Evolutionary conservation across 768 basidiomycete species (phyloP), one percentile per base, ranked within the genome.

Genomic region (Tulasnella sp.): DNA sequence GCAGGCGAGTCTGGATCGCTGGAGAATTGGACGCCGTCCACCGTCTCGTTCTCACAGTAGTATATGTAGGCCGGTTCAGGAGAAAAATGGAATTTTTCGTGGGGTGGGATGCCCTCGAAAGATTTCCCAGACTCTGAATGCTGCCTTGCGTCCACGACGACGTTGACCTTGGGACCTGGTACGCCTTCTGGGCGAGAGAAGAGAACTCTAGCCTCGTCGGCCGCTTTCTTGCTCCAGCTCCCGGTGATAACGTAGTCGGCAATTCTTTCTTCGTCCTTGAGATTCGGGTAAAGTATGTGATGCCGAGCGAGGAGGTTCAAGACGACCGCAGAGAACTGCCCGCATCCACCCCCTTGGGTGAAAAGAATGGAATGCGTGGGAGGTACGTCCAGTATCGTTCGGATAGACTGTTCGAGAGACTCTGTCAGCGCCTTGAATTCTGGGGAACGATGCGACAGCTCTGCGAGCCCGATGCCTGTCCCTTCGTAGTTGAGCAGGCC

Each of bases 31-130:
- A 92, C 84, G 40, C 96, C 96, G 63, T 94, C 84, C 58, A 98
- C 86, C 12, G 96, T 99, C 74, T 99, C 96, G 75, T 99, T 99
- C 69, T 96, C 96, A 77, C 96, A 99, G 73, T 96, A 98, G 73
- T 94, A 98, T 59, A 97, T 83, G 63, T 93, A 77, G 25, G 86
- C 93, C 12, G 94, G 83, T 66, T 82, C 77, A n/a, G 70, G 61
- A 6, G 85, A 84, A 73, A 97, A 90, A 8, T 70, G 67, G 77
- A 85, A 98, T 52, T 77, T 75, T 53, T 73, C 70, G 66, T 79
- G 81, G 9, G 81, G 72, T 7, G 96, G 92, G 66, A 98, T 80
- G 61, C 77, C 80, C 62, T 90, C 83, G 69, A 84, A 87, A 0
- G 81, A 73, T 66, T 84, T 83, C 55, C 76, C 79, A 64, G 83